A percentile compares a stretch with the other conserved stretches of the same genome.
These are phyloP conservation scores for Fragilariopsis cylindrus DNA, from an alignment of 108 stramenopile species.

Conservation along the genomic window DNA sequence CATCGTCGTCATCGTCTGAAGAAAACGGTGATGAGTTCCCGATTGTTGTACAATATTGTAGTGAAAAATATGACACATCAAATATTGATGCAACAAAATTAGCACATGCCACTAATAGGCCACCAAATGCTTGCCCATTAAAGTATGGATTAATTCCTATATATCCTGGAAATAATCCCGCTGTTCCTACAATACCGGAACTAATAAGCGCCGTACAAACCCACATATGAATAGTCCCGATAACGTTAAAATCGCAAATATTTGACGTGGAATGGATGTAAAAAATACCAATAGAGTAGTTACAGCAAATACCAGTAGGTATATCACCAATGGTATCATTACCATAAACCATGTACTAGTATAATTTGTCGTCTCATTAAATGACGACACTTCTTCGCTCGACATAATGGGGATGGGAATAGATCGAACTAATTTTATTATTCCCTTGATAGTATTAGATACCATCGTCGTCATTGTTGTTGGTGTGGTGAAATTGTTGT, in stretches of 20 bases:
- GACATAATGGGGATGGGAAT: background rate
- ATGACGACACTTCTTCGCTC: background rate
- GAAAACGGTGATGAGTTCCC: too few species aligned
- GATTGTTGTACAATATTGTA: conserved; percentile 5
- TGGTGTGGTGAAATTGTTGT: background rate
- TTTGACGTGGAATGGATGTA: conserved; percentile 5
- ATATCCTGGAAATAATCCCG: conserved; percentile 18
- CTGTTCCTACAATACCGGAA: conserved; percentile 54
- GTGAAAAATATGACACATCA: background rate
- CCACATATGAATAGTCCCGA: conserved; percentile 40
- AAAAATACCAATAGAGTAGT: conserved; percentile 37
- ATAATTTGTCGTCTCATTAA: background rate
- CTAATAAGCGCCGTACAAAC: conserved; percentile 34
- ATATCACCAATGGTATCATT: conserved; percentile 49
- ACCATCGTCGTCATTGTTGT: background rate
- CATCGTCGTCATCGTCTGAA: background rate
- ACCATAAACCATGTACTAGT: conserved; percentile 33
- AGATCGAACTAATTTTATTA: background rate
- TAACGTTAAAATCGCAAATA: conserved; percentile 31
- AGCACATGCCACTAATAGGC: conserved; percentile 32
- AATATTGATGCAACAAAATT: conserved; percentile 30
- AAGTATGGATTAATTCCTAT: conserved; percentile 48
- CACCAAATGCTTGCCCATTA: conserved; percentile 54
- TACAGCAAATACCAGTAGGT: conserved; percentile 44
- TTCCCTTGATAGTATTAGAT: background rate